A percentile compares a stretch with the other conserved stretches of the same genome.
Evolutionary conservation across 1,139 yeast genomes (phyloP).

Genomic region (Magnusiomyces magnusii): DNA sequence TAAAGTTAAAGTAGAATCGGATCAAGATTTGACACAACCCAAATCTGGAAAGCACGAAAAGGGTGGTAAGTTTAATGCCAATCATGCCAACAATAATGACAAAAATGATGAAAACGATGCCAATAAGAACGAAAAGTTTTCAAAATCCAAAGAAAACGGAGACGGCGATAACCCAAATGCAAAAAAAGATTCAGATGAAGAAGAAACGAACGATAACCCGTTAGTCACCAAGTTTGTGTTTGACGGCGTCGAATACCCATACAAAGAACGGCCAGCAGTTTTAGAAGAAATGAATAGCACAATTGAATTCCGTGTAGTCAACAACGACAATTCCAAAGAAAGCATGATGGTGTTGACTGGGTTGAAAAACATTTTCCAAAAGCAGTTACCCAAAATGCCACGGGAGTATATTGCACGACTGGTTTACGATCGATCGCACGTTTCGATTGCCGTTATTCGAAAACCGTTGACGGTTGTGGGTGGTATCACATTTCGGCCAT

Average conservation of each 20-base stretch:
- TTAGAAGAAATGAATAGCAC: slow-evolving; percentile 86
- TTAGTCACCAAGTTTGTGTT: slow-evolving; percentile 45
- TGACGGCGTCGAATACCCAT: slow-evolving; percentile 78
- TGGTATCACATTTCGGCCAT: slow-evolving; percentile 94
- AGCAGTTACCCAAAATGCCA: slow-evolving; percentile 98
- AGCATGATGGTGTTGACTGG: slow-evolving; percentile 91
- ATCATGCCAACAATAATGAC: slow-evolving; percentile 18
- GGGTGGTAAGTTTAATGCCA: neutral
- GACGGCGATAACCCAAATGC: slow-evolving; percentile 13
- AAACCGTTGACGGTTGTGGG: slow-evolving; percentile 95
- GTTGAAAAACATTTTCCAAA: slow-evolving; percentile 88
- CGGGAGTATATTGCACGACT: slow-evolving; percentile 90
- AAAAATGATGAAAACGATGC: slow-evolving; percentile 21
- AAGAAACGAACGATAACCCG: slow-evolving; percentile 26
- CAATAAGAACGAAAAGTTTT: slow-evolving; percentile 23
- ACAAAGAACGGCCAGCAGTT: slow-evolving; percentile 89
- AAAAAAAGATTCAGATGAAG: slow-evolving; percentile 22
- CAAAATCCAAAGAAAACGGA: slow-evolving; percentile 24
- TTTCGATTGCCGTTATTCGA: slow-evolving; percentile 92
- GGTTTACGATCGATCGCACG: slow-evolving; percentile 89
- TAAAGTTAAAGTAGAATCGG: neutral
- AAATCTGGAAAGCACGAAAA: neutral
- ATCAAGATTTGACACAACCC: neutral
- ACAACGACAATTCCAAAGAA: slow-evolving; percentile 84
- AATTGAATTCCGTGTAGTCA: slow-evolving; percentile 92